phyloP scores from a whole-genome alignment of 306 rosid species.

The Adenanthera pavonina region DNA sequence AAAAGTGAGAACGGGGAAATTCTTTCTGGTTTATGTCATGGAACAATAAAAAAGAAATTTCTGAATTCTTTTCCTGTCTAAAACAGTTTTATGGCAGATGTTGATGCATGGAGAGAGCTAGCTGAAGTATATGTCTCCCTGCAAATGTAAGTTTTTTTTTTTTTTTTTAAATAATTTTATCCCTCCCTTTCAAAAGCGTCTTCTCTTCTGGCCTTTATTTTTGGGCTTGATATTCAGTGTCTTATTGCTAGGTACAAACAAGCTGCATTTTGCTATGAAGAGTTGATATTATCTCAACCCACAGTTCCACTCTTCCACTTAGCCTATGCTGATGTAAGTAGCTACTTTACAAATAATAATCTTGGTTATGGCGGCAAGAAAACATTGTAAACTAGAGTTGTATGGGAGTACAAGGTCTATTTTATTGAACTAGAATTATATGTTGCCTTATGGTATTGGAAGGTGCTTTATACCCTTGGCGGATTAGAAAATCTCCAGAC shows the following conservation, averaged over 20 bases:
- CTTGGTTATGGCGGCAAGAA: too few species aligned
- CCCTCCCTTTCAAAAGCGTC: too few species aligned
- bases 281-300: slow-evolving; percentile 90
- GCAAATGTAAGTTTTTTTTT: slow-evolving; percentile 60
- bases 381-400: slow-evolving; percentile 21
- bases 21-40: slow-evolving; percentile 7
- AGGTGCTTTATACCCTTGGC: slow-evolving; percentile 97
- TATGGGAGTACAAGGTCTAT: slow-evolving; percentile 4
- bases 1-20: slow-evolving; percentile 14
- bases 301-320: slow-evolving; percentile 83
- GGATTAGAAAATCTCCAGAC: slow-evolving; percentile 91
- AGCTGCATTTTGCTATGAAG: slow-evolving; percentile 97
- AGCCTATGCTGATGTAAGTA: slow-evolving; percentile 94
- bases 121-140: slow-evolving; percentile 87
- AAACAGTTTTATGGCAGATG: slow-evolving; percentile 98
- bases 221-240: background rate
- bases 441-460: slow-evolving; percentile 37
- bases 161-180: too few species aligned
- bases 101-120: slow-evolving; percentile 99
- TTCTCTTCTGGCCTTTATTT: background rate
- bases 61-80: slow-evolving; percentile 41
- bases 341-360: slow-evolving; percentile 24
- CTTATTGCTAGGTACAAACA: slow-evolving; percentile 80
- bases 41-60: background rate
- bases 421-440: slow-evolving; percentile 14